These are phyloP conservation scores for Craterostigma plantagineum DNA, from an alignment of 257 asterid genomes.

Conservation along the genomic window DNA sequence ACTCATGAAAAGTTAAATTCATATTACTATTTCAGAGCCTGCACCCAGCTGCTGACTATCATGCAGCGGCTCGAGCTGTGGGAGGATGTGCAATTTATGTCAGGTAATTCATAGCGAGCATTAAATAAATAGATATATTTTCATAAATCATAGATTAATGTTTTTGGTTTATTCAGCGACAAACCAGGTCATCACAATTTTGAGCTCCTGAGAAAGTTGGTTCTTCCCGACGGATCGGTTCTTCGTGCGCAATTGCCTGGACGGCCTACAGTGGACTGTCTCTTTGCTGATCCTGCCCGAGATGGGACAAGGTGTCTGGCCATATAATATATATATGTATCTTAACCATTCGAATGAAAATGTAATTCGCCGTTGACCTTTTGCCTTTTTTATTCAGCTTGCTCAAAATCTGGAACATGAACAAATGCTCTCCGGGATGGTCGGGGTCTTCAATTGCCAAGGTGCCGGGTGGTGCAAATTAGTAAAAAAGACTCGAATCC, in stretches of 20 bases:
- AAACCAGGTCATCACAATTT: conserved; percentile 76
- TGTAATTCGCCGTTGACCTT: too few species aligned
- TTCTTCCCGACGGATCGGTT: conserved; percentile 87
- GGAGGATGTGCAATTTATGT: conserved; percentile 74
- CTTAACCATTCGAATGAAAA: too few species aligned
- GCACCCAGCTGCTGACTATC: conserved; percentile 91
- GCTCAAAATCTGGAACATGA: conserved; percentile 79
- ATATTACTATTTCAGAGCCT: conserved; percentile 36
- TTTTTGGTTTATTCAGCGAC: conserved; percentile 28
- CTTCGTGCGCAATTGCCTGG: conserved; percentile 74
- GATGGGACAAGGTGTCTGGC: conserved; percentile 37
- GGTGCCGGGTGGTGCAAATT: conserved; percentile 91
- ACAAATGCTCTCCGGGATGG: conserved; percentile 61
- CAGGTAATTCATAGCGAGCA: conserved; percentile 25
- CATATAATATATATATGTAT: too few species aligned
- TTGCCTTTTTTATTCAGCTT: conserved; percentile 41
- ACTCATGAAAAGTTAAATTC: too few species aligned
- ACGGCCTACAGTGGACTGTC: conserved; percentile 52
- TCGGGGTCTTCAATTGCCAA: conserved; percentile 86
- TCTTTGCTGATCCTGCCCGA: conserved; percentile 62
- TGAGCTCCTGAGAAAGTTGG: conserved; percentile 69
- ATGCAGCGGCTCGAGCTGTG: conserved; percentile 90
- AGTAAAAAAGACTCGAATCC: conserved; percentile 64
- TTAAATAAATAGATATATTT: not conserved
- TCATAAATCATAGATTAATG: not conserved